Base-by-base conservation (phyloP, 2,329 filamentous ascomycete genomes). In the Endoconidiophora laricicola region DNA sequence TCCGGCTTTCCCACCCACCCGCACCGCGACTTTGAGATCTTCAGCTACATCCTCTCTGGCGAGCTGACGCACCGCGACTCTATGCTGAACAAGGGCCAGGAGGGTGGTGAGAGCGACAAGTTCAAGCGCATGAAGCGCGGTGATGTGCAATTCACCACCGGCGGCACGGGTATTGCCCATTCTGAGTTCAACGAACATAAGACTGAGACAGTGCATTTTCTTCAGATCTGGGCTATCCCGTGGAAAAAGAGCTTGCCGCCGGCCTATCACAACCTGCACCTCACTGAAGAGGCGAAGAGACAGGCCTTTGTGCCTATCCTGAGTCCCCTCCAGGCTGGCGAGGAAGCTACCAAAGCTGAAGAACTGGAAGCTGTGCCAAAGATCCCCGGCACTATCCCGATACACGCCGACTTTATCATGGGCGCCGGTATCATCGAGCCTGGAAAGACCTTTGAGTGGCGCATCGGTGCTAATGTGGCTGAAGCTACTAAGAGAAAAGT, bases 121-220 rank as follows among this genome's bases (percentile, higher is more conserved):
- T 85, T 83, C 60, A 84, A 71, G 59, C 70, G 76, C 33, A 81
- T 94, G 70, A 74, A 75, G 59, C 72, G 85, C 37, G 85, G 86
- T 10, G 86, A 93, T 62, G 83, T 94, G 42, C 86, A 94, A 60
- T 94, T 93, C 64, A 94, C 86, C 7, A 87, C 81, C 12, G 86
- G 84, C n/a, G 86, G 86, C 49, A 86, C 78, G 4, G 79, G 79
- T 58, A 76, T 94, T 58, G 76, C 85, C 1, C 86, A 94, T 63
- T 83, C 78, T 6, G 86, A 94, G 65, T 78, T 81, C 65, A 91
- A 90, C 64, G 79, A 91, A 65, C 79, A 86, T 61, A 62, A 67
- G 48, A 66, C 72, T 12, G 76, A 84, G 42, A 77, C 81, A 22
- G 82, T 86, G 10, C 86, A 93, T 61, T 93, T 93, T 60, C 67